These are phyloP conservation scores for Colletotrichum nymphaeae DNA, from an alignment of 2,329 filamentous ascomycete genomes.

Conservation along the genomic window DNA sequence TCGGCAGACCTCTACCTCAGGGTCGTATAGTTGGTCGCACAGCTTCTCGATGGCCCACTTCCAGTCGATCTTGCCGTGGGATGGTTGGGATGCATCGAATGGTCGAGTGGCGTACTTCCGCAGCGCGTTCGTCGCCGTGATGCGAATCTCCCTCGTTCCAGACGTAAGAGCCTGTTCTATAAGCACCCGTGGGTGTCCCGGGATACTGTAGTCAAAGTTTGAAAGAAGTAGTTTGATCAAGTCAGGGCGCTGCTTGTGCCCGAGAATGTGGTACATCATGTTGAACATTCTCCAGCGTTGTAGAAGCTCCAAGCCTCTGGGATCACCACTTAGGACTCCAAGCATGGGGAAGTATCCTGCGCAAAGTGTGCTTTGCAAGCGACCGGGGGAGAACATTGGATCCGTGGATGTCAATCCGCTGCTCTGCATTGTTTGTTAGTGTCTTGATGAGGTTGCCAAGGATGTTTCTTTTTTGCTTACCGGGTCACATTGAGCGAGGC, in stretches of 20 bases:
- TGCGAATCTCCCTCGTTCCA: constrained; percentile 90
- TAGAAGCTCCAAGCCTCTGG: constrained; percentile 86
- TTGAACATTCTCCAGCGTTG: constrained; percentile 99
- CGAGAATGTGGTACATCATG: constrained; percentile 99
- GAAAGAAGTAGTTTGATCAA: constrained; percentile 88
- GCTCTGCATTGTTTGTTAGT: constrained; percentile 54
- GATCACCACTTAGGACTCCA: constrained; percentile 85
- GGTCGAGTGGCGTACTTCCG: constrained; percentile 83
- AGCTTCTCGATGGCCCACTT: constrained; percentile 97
- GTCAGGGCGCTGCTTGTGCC: constrained; percentile 90
- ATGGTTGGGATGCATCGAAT: constrained; percentile 47
- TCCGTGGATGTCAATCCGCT: constrained; percentile 82
- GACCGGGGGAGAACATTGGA: constrained; percentile 88
- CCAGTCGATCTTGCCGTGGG: constrained; percentile 65
- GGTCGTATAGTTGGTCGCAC: constrained; percentile 98
- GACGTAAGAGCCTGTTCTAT: constrained; percentile 94
- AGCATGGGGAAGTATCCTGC: constrained; percentile 95
- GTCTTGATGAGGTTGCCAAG: neutral
- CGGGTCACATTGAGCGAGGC: constrained; percentile 92
- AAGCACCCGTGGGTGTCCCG: constrained; percentile 90
- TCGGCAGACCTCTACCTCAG: constrained; percentile 95
- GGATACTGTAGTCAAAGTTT: constrained; percentile 91
- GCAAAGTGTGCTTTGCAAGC: constrained; percentile 87
- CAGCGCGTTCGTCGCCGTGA: constrained; percentile 87
- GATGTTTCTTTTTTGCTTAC: constrained; percentile 56